Base-by-base conservation (phyloP, 345 rosid genomes). In the Carallia brachiata region DNA sequence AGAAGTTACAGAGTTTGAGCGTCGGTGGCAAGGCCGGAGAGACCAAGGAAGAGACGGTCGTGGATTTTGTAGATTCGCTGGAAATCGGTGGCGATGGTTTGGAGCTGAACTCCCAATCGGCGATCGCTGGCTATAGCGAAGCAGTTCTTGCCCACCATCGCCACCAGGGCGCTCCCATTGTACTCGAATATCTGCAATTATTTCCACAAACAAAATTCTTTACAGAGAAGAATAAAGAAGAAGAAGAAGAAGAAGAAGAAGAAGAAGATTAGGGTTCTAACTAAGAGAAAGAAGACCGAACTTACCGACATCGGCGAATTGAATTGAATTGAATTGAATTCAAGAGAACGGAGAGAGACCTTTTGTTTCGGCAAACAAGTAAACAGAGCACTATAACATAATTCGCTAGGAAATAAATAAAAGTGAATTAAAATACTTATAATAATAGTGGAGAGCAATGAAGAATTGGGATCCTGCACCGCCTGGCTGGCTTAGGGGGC, bases 61-160 rank as follows among this genome's bases (percentile, higher is more conserved):
- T 95, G 99, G 75, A 95, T 75, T 82, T 88, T 85, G 73, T 52
- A 84, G 78, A 95, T 92, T 69, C 90, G 81, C 82, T 95, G 90
- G 73, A 95, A 92, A 79, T 95, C 98, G 1, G 99, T 95, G 61
- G 99, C 97, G 78, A 95, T 79, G 5, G 98, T 95, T 72, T 92
- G 98, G 72, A 92, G 92, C 87, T 92, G 97, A 17, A 95, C 94
- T 6, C 99, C 98, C 13, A 92, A 87, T 13, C 98, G 77, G 9
- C 99, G 88, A 68, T 92, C 99, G 77, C 97, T 95, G 59, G 97
- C 99, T 63, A 95, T 92, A 56, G 99, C 99, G 81, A 92, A 95
- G 64, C 99, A 95, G 81, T 95, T 92, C 88, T 92, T 95, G 6
- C 99, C 99, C 19, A 95, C 99, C 99, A 95, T 95, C 9, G 97